Conservation (phyloP, 2,329 filamentous ascomycete species). For the Aspergillus ustus region DNA sequence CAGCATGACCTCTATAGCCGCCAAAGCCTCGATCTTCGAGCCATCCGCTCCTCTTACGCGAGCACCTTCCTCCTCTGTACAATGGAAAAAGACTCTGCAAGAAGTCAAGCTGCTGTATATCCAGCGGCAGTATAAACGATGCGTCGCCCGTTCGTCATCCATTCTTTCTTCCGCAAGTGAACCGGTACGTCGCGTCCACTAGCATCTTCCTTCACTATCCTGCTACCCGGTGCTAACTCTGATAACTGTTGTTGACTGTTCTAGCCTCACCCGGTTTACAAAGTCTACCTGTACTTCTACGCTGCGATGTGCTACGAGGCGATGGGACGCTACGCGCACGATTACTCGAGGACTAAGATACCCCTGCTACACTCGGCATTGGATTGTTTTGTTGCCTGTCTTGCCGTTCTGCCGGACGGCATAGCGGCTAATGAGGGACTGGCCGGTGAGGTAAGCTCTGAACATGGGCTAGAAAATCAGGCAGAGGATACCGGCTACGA, state of each 20-base stretch:
- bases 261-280: conserved; percentile 41
- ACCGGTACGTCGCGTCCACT: conserved; percentile 29
- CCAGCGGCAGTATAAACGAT: conserved; percentile 47
- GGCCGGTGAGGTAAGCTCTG: not conserved
- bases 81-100: conserved; percentile 41
- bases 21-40: conserved; percentile 28
- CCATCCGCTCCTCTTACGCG: conserved; percentile 8
- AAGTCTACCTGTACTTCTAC: conserved; percentile 53
- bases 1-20: conserved; percentile 13
- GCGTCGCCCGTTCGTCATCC: conserved; percentile 37
- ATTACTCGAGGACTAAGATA: conserved; percentile 52
- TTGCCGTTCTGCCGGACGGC: conserved; percentile 30
- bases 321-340: conserved; percentile 52
- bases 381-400: conserved; percentile 44
- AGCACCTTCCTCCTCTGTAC: conserved; percentile 26
- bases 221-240: not conserved
- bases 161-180: conserved; percentile 32
- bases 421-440: conserved; percentile 7
- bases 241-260: not conserved
- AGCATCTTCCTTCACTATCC: not conserved
- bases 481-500: not conserved
- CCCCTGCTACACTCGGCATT: conserved; percentile 46
- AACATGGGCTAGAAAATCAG: not conserved
- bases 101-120: conserved; percentile 43
- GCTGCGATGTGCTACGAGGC: conserved; percentile 52